Evolutionary conservation across 805 yeast genomes (phyloP).

Genomic region (Wickerhamomyces ciferrii): DNA sequence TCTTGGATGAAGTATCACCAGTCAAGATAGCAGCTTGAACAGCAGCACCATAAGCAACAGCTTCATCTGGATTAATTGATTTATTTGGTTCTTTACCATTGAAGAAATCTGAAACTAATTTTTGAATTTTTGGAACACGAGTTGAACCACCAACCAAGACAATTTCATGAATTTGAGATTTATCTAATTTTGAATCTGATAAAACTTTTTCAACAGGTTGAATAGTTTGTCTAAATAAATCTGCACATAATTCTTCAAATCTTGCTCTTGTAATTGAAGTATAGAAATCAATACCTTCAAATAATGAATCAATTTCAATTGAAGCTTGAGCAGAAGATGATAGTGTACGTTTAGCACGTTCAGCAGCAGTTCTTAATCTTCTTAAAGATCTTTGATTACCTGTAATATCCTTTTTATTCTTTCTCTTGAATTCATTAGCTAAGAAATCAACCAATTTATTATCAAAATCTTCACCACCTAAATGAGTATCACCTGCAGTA

Average conservation of each 20-base stretch:
- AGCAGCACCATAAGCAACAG: slow-evolving; percentile 99
- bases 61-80: slow-evolving; percentile 98
- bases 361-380: slow-evolving; percentile 98
- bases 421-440: slow-evolving; percentile 94
- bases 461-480: slow-evolving; percentile 99
- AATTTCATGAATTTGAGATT: slow-evolving; percentile 88
- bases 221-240: slow-evolving; percentile 88
- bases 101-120: slow-evolving; percentile 94
- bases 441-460: slow-evolving; percentile 93
- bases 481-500: slow-evolving; percentile 76
- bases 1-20: slow-evolving; percentile 96
- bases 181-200: slow-evolving; percentile 89
- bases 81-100: slow-evolving; percentile 98
- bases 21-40: slow-evolving; percentile 97
- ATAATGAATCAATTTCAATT: slow-evolving; percentile 92
- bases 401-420: slow-evolving; percentile 92
- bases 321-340: slow-evolving; percentile 97
- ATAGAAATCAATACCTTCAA: slow-evolving; percentile 96
- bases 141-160: slow-evolving; percentile 98
- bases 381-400: slow-evolving; percentile 95
- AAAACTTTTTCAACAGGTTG: slow-evolving; percentile 97
- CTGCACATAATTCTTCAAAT: slow-evolving; percentile 97
- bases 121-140: slow-evolving; percentile 98
- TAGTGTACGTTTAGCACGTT: slow-evolving; percentile 98
- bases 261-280: slow-evolving; percentile 98